phyloP scores from a whole-genome alignment of 1,139 yeast species.

The Yamadazyma blattariae region DNA sequence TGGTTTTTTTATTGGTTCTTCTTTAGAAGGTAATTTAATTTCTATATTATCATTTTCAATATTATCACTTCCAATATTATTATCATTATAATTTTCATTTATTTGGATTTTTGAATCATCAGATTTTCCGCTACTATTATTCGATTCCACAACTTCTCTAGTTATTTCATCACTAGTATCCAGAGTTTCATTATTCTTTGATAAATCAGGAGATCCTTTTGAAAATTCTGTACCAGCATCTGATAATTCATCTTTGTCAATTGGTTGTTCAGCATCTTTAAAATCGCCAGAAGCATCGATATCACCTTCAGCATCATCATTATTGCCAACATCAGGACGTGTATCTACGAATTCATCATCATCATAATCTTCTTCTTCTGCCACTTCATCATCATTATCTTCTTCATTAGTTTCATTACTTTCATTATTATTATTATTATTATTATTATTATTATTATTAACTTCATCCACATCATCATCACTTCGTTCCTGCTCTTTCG shows the following conservation, averaged over 20 bases:
- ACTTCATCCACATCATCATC: too few relatives aligned
- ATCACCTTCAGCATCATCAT: neutral
- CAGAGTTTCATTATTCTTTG: conserved; percentile 15
- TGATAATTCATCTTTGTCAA: neutral
- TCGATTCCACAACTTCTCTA: conserved; percentile 5
- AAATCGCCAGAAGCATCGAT: neutral
- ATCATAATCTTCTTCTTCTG: neutral
- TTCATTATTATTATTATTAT: too few relatives aligned
- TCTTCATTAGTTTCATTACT: too few relatives aligned
- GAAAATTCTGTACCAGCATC: conserved; percentile 4
- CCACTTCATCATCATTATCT: too few relatives aligned
- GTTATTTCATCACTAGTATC: conserved; percentile 15
- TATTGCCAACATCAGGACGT: neutral
- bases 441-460: too few relatives aligned
- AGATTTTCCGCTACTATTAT: neutral
- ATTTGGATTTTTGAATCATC: conserved; percentile 1
- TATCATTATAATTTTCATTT: neutral
- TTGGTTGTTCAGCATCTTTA: conserved; percentile 1
- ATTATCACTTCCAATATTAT: neutral
- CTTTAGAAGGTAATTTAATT: neutral
- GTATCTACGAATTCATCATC: neutral
- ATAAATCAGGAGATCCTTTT: conserved; percentile 9
- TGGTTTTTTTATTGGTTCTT: neutral
- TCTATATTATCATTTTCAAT: neutral
- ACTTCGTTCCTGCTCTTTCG: too few relatives aligned